Evolutionary conservation across 768 basidiomycete species (phyloP).

Genomic region (Antrodiella citrinella): DNA sequence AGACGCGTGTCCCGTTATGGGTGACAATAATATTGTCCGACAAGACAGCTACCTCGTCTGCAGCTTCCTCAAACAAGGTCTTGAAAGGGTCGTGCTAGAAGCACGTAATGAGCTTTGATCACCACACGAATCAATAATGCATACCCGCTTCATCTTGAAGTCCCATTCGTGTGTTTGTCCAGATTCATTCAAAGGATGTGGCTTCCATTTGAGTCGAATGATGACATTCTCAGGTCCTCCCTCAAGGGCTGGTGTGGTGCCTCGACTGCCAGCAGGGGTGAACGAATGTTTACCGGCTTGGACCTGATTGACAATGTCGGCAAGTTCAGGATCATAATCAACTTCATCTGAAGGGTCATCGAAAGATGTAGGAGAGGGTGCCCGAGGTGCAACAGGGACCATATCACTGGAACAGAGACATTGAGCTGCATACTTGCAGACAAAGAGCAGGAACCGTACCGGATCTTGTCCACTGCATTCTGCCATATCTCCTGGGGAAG

Average conservation of each 20-base stretch:
- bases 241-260: conserved; percentile 16
- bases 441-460: conserved; percentile 31
- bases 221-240: conserved; percentile 33
- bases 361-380: conserved; percentile 38
- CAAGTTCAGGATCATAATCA: conserved; percentile 55
- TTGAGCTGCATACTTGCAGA: conserved; percentile 8
- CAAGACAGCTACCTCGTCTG: conserved; percentile 50
- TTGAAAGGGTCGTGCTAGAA: conserved; percentile 57
- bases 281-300: conserved; percentile 19
- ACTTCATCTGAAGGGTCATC: conserved; percentile 44
- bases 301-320: conserved; percentile 39
- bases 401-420: not conserved
- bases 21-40: conserved; percentile 49
- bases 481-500: conserved; percentile 46
- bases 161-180: conserved; percentile 35
- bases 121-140: conserved; percentile 13
- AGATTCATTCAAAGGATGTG: conserved; percentile 47
- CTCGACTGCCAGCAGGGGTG: conserved; percentile 11
- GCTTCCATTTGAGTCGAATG: conserved; percentile 55
- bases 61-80: conserved; percentile 54
- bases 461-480: conserved; percentile 49
- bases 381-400: conserved; percentile 32
- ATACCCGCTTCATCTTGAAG: conserved; percentile 54
- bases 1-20: conserved; percentile 55
- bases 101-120: not conserved